Conservation (phyloP, 2,329 filamentous ascomycete species). For the Blumeria graminis region DNA sequence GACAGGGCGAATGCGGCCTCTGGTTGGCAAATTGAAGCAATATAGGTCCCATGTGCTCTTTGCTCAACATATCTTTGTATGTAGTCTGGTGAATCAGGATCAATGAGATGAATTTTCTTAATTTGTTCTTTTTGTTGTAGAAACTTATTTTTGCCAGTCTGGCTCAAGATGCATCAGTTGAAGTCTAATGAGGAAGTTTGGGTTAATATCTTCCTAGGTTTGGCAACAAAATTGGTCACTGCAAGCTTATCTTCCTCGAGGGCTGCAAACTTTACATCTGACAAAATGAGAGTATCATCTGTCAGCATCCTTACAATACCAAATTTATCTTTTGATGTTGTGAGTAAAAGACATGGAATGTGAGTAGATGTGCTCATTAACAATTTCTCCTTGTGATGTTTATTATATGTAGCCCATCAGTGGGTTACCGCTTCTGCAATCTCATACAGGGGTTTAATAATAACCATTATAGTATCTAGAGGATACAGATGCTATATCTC, state of each 20-base stretch:
- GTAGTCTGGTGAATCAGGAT: not conserved
- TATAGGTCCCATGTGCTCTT: slow-evolving; percentile 1
- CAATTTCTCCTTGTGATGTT: slow-evolving; percentile 1
- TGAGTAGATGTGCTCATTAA: not conserved
- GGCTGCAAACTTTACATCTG: not conserved
- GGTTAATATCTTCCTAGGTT: not conserved
- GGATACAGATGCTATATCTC: not conserved
- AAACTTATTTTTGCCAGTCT: not conserved
- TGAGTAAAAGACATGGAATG: not conserved
- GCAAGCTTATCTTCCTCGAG: not conserved
- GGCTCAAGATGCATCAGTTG: slow-evolving; percentile 1
- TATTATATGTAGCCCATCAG: not conserved
- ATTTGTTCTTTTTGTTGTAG: slow-evolving; percentile 1
- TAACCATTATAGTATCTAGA: not conserved
- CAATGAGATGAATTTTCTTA: slow-evolving; percentile 1
- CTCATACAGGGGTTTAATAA: not conserved
- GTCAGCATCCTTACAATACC: not conserved
- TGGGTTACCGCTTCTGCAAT: not conserved
- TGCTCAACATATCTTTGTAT: slow-evolving; percentile 1
- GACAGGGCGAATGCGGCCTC: slow-evolving; percentile 3
- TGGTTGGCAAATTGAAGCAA: slow-evolving; percentile 1
- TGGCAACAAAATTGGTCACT: not conserved
- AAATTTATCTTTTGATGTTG: slow-evolving; percentile 1
- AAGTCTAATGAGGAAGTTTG: not conserved
- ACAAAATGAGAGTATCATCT: not conserved